Percentiles rank a stretch among this genome's conserved stretches.
Conservation (phyloP, 495 filamentous ascomycete species). For the Penicillium coprophilum region DNA sequence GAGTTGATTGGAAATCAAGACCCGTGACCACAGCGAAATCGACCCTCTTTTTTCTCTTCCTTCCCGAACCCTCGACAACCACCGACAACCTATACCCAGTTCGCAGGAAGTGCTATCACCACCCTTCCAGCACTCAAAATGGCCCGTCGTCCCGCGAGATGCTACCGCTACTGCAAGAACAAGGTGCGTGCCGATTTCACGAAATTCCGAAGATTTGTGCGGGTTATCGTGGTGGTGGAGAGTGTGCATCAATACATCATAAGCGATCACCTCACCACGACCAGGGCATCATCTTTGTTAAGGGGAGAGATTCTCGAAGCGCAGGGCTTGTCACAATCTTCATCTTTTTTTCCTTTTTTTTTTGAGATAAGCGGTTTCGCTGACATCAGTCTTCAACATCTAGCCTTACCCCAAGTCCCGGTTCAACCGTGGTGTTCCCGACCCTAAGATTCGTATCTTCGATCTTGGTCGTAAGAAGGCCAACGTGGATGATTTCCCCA, state of each 20-base stretch:
- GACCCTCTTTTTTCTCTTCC: slow-evolving; percentile 35
- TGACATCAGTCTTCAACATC: slow-evolving; percentile 27
- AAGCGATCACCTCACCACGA: slow-evolving; percentile 3
- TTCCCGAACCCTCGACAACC: slow-evolving; percentile 41
- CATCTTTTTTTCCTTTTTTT: not conserved
- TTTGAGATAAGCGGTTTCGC: slow-evolving; percentile 9
- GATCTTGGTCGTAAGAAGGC: slow-evolving; percentile 98
- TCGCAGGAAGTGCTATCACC: slow-evolving; percentile 56
- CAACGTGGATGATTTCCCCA: slow-evolving; percentile 95
- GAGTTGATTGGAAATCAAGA: slow-evolving; percentile 54
- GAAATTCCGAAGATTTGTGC: slow-evolving; percentile 31
- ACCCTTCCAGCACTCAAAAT: slow-evolving; percentile 74
- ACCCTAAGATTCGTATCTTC: slow-evolving; percentile 98
- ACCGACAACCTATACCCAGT: slow-evolving; percentile 44
- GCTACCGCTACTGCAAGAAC: slow-evolving; percentile 99
- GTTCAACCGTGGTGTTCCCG: slow-evolving; percentile 99
- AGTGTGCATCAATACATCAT: slow-evolving; percentile 13
- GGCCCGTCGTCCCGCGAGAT: slow-evolving; percentile 97
- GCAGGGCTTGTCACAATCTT: not conserved
- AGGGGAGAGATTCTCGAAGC: not conserved
- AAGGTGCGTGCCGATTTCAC: slow-evolving; percentile 65
- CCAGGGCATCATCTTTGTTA: not conserved
- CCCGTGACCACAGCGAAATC: slow-evolving; percentile 31
- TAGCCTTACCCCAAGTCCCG: slow-evolving; percentile 98
- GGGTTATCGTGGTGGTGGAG: slow-evolving; percentile 39